Conservation (phyloP, 306 rosid genomes). For the Inga laurina region DNA sequence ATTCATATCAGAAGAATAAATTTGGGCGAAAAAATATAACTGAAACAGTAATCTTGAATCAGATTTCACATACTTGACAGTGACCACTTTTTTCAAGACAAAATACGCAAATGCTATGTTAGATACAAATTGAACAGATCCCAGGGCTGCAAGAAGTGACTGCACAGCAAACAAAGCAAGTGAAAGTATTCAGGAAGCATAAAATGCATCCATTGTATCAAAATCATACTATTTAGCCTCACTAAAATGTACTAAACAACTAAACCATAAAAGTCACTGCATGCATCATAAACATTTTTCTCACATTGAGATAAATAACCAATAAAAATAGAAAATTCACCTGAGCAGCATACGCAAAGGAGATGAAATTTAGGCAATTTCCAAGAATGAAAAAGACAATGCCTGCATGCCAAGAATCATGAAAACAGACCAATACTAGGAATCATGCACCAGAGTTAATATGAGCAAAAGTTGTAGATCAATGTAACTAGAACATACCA, state of each 20-base stretch:
- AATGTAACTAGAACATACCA: slow-evolving; percentile 40
- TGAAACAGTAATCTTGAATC: slow-evolving; percentile 26
- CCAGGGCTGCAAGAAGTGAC: slow-evolving; percentile 99
- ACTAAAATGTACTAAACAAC: neutral
- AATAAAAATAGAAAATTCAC: slow-evolving; percentile 38
- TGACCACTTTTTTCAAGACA: slow-evolving; percentile 85
- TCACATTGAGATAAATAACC: neutral
- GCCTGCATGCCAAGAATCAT: slow-evolving; percentile 55
- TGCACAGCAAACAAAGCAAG: slow-evolving; percentile 40
- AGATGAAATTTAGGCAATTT: slow-evolving; percentile 87
- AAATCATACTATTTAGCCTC: neutral
- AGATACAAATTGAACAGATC: slow-evolving; percentile 95
- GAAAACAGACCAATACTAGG: slow-evolving; percentile 17
- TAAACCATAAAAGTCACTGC: neutral
- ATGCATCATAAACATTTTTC: neutral
- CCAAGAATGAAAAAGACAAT: slow-evolving; percentile 83
- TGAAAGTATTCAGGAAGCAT: slow-evolving; percentile 3
- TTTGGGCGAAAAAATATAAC: neutral
- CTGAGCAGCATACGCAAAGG: slow-evolving; percentile 99
- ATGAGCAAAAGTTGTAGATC: slow-evolving; percentile 5
- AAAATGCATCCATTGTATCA: slow-evolving; percentile 11
- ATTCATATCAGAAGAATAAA: slow-evolving; percentile 9
- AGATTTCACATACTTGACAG: slow-evolving; percentile 67
- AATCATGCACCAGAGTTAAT: slow-evolving; percentile 21
- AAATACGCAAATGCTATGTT: slow-evolving; percentile 96